phyloP scores from a whole-genome alignment of 2,329 filamentous ascomycete genomes.

The Cytospora chrysosperma region DNA sequence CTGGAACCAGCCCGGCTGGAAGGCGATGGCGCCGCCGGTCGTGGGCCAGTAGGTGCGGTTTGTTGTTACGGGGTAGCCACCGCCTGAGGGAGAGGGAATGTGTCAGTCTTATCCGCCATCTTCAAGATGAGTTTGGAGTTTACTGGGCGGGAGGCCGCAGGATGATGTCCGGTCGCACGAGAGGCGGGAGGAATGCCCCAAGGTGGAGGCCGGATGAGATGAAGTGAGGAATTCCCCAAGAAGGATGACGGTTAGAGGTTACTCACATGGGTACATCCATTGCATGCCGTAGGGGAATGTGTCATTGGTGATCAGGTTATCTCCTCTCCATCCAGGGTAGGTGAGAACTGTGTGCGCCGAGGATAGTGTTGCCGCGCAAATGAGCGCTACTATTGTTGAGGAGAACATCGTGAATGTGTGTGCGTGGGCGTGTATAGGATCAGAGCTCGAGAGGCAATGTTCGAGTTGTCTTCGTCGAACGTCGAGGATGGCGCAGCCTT shows the following conservation, averaged over 20 bases:
- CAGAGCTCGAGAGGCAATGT: constrained; percentile 6
- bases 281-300: constrained; percentile 88
- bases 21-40: constrained; percentile 78
- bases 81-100: constrained; percentile 56
- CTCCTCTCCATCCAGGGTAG: constrained; percentile 83
- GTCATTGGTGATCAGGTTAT: constrained; percentile 78
- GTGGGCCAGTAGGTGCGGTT: constrained; percentile 95
- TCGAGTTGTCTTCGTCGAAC: constrained; percentile 1
- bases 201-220: constrained; percentile 4
- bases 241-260: neutral
- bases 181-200: neutral
- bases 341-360: constrained; percentile 79
- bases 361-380: constrained; percentile 46
- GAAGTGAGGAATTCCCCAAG: neutral
- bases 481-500: neutral
- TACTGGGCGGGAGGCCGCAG: neutral
- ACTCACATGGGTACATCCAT: constrained; percentile 92
- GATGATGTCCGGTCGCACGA: neutral
- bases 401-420: constrained; percentile 43
- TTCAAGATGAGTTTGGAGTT: neutral
- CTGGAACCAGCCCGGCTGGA: constrained; percentile 95
- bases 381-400: constrained; percentile 44
- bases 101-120: neutral
- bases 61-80: constrained; percentile 70
- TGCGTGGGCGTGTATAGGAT: too few relatives aligned